These are phyloP conservation scores for Apophysomyces elegans DNA, from an alignment of 371 early-diverging fungal genomes.

Conservation along the genomic window DNA sequence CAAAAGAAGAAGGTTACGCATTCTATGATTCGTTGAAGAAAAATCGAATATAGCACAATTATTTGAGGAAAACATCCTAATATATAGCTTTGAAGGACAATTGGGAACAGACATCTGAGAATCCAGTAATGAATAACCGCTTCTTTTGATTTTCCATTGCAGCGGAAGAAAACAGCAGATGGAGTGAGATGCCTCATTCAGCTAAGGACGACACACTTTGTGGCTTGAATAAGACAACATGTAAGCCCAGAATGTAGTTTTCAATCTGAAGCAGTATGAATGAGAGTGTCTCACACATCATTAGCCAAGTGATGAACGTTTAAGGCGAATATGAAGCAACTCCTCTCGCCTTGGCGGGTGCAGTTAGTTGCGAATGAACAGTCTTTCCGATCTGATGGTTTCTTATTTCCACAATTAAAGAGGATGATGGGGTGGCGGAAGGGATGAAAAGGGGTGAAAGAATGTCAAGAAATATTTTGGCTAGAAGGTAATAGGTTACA, in stretches of 20 bases:
- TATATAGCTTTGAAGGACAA: neutral
- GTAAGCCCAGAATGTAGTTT: slow-evolving; percentile 10
- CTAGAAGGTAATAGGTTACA: neutral
- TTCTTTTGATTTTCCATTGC: neutral
- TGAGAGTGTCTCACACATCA: neutral
- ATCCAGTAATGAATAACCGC: neutral
- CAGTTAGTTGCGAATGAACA: slow-evolving; percentile 1
- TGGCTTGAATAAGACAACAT: neutral
- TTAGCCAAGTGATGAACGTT: neutral
- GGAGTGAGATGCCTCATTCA: neutral
- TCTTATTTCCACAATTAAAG: neutral
- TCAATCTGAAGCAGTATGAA: slow-evolving; percentile 6
- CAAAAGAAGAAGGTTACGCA: neutral
- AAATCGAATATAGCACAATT: neutral
- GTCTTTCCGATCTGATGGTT: slow-evolving; percentile 11
- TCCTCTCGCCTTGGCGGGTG: neutral
- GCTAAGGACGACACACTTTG: slow-evolving; percentile 3
- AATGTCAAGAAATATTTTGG: neutral
- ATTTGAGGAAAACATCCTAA: neutral
- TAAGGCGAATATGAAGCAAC: slow-evolving; percentile 12
- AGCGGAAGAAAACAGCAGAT: neutral
- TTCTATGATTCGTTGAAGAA: neutral
- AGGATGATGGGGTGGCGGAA: neutral
- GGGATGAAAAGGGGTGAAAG: neutral
- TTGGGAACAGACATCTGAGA: slow-evolving; percentile 11